Evolutionary conservation across 345 rosid genomes (phyloP).

Genomic region (Citrus cavaleriei): DNA sequence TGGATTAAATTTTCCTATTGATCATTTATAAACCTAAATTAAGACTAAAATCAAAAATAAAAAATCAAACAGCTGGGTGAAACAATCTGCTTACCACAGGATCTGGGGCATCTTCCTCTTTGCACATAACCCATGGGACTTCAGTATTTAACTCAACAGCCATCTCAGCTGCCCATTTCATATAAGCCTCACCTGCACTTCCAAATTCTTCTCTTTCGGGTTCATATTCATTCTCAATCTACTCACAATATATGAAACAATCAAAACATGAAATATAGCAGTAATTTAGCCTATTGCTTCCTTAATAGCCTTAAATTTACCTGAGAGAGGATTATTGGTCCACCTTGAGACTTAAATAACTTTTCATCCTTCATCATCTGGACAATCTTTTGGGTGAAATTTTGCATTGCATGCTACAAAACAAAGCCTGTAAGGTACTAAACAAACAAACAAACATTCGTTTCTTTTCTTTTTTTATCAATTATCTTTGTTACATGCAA

Average conservation of each 20-base stretch:
- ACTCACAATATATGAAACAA: neutral
- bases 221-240: conserved; percentile 74
- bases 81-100: conserved; percentile 39
- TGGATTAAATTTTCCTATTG: neutral
- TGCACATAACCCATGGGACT: conserved; percentile 84
- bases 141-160: conserved; percentile 55
- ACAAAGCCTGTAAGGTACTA: conserved; percentile 3
- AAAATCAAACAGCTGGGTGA: neutral
- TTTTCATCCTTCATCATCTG: conserved; percentile 70
- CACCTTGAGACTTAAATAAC: conserved; percentile 76
- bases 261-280: neutral
- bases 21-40: neutral
- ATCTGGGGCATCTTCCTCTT: conserved; percentile 72
- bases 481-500: neutral
- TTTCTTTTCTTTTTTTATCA: neutral
- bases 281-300: neutral
- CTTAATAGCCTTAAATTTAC: conserved; percentile 21
- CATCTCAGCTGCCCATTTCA: conserved; percentile 67
- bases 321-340: conserved; percentile 86
- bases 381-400: conserved; percentile 71
- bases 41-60: neutral
- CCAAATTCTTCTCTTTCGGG: conserved; percentile 39
- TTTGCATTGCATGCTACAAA: conserved; percentile 54
- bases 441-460: neutral
- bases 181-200: conserved; percentile 48